Evolutionary conservation across 805 yeast species (phyloP), one percentile per base, ranked within the genome.

Genomic region (Saccharomycopsis amapae): DNA sequence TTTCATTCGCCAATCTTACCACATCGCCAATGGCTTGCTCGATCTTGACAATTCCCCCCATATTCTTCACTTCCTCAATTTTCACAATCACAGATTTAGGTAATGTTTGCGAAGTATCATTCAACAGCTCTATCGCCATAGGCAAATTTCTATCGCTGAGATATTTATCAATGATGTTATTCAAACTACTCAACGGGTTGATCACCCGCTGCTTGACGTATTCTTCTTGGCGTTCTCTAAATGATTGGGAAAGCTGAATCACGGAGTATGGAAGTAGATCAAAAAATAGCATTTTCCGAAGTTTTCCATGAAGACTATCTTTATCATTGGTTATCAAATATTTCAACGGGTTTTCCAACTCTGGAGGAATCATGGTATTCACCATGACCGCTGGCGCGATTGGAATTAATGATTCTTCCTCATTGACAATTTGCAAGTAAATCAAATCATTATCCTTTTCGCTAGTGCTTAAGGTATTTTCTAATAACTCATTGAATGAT

Each of bases 371-470:
- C 34, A 63, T 52, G 0, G 76, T 64, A 42, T 75, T 74, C 1
- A 81, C 86, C 70, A 83, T 76, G 3, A 73, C 60, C 0, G 78
- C 79, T 1, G 73, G 72, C 1, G 62, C 57, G 2, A 79, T 65
- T 0, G 66, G 55, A 0, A 75, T 66, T 1, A 78, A 53, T 1
- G 68, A 64, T 0, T 57, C 48, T 5, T 53, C 56, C 1, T 51
- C 54, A 0, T 95, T 94, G 0, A 86, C 78, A 1, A 67, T 63
- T 48, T 83, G 80, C 33, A 85, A 62, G 60, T 86, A 85, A 4
- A 89, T 79, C 54, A 87, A 66, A 56, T 87, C 89, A 58, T 88
- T 88, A 53, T 88, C 96, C 53, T 79, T 72, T 52, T 83, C 87
- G 0, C 89, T 76, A 2, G 73, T 66, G 15, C 67, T 62, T 7